Evolutionary conservation across 169 alveolate genomes (phyloP), one percentile per base, ranked within the genome.

Genomic region (Plasmodium blacklocki): DNA sequence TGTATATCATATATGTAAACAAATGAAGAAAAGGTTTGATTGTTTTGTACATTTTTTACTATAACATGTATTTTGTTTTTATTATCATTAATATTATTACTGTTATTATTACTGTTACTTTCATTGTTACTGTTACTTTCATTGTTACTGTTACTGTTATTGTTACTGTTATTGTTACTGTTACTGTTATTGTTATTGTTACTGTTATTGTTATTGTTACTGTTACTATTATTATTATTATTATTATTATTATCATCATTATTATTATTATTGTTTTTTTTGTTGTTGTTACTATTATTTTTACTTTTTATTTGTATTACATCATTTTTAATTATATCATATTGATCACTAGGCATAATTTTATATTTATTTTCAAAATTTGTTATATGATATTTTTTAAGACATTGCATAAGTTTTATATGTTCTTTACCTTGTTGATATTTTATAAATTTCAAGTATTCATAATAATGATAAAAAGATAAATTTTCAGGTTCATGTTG

Each of bases 291-390:
- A 14, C 43, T 58, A 12, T 54, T 32, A 19, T 56, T 23, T 21
- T 39, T 32, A 23, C 50, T 68, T 26, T 66, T 78, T 47, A 78
- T 26, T 23, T 43, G 47, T 14, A 78, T 59, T 39, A 64, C 19
- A 50, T 78, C 78, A 5, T 78, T 63, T 18, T 75, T 29, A 29
- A 66, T 43, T 39, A 78, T 78, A n/a, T 78, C 89, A 58, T 78
- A 78, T 7, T 58, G 54, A 64, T 52, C 21, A 60, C 70, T 78
- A 59, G 67, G 78, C 39, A 29, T 43, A 39, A 78, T 78, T 47
- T 23, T 23, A 47, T 78, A 78, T 19, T 19, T 45, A 78, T 64
- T 64, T 64, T 23, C 54, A 58, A 66, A 78, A 11, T 11, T 29
- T n/a, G 60, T 66, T 19, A 78, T 70, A 60, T 78, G 67, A 19